Percentiles rank a stretch among this genome's conserved stretches.
Conservation (phyloP, 1,284 basidiomycete species). For the Vanrija sp. region DNA sequence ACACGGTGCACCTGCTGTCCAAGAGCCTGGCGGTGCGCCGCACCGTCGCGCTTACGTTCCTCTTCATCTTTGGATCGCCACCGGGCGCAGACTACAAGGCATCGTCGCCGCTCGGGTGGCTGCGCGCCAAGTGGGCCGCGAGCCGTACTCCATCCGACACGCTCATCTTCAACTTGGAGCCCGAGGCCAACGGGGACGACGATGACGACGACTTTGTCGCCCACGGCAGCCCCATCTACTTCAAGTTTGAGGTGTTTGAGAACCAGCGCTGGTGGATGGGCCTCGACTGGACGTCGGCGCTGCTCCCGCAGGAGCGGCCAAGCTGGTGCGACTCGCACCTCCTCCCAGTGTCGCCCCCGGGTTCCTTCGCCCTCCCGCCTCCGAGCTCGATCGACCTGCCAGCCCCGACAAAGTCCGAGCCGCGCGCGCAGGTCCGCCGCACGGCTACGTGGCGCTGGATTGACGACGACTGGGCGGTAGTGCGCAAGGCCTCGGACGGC, state of each 20-base stretch:
- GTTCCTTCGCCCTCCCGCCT: constrained; percentile 45
- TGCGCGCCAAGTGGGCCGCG: constrained; percentile 44
- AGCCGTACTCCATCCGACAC: constrained; percentile 40
- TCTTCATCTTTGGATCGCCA: constrained; percentile 45
- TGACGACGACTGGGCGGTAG: constrained; percentile 77
- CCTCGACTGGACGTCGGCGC: constrained; percentile 81
- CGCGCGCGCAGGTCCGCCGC: constrained; percentile 55
- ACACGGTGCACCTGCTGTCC: constrained; percentile 33
- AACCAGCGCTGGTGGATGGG: constrained; percentile 84
- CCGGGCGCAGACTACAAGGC: constrained; percentile 23
- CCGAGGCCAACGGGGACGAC: not conserved
- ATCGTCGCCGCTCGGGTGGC: constrained; percentile 38
- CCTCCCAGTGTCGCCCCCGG: constrained; percentile 54
- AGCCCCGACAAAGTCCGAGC: constrained; percentile 36
- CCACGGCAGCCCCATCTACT: constrained; percentile 55
- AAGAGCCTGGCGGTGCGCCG: constrained; percentile 41
- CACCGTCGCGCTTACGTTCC: constrained; percentile 32
- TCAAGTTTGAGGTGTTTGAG: constrained; percentile 82
- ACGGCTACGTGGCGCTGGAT: constrained; percentile 80
- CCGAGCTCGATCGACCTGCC: constrained; percentile 52
- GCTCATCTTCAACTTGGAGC: constrained; percentile 16
- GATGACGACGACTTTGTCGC: constrained; percentile 23
- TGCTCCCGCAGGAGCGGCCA: constrained; percentile 83
- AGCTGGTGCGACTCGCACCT: constrained; percentile 65
- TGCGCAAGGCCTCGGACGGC: constrained; percentile 1